Base-by-base conservation (phyloP, 805 yeast genomes). In the Cyberlindnera mississippiensis region DNA sequence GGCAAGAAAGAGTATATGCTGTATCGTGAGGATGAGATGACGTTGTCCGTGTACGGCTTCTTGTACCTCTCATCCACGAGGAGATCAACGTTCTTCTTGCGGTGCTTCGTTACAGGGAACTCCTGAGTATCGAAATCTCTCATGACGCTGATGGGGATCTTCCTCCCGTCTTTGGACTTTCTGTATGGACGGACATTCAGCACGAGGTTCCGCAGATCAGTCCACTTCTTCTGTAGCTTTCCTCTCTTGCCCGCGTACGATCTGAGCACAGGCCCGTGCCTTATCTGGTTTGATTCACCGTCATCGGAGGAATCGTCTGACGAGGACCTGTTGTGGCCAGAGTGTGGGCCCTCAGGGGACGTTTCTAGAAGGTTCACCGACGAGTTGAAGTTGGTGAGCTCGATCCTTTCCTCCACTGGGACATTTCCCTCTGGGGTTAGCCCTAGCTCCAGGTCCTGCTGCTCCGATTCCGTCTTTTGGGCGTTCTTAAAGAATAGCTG, bases 11-110 rank as follows among this genome's bases (percentile, higher is more conserved):
- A 76, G 59, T 81, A 78, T 3, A 84, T 44, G 2, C 90, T 82
- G 64, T 93, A 93, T 55, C 89, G 79, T 3, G 98, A 84, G 0
- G 97, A 89, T 1, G 95, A 85, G 45, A 93, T 82, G 22, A 72
- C 53, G 61, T 93, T 93, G 44, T 72, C 61, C 41, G 73, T 54
- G 60, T 83, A 91, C 0, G 87, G 80, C 32, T 60, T 70, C 6
- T 69, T 62, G 6, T 73, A 76, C 46, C 96, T 71, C 57, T 84
- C 93, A 61, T 91, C 98, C 2, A 82, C 55, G 28, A 82, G 63
- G 2, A 66, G 58, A 9, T 43, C 49, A 4, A 17, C 61, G 59
- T 42, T 59, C 58, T n/a, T 52, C 11, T 35, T 42, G 26, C 50
- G 49, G 10, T 22, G 26, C 12, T 57, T 57, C 7, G 24, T 27